Base-by-base conservation (phyloP, 1,284 basidiomycete species). In the Xerocomus subilludens region DNA sequence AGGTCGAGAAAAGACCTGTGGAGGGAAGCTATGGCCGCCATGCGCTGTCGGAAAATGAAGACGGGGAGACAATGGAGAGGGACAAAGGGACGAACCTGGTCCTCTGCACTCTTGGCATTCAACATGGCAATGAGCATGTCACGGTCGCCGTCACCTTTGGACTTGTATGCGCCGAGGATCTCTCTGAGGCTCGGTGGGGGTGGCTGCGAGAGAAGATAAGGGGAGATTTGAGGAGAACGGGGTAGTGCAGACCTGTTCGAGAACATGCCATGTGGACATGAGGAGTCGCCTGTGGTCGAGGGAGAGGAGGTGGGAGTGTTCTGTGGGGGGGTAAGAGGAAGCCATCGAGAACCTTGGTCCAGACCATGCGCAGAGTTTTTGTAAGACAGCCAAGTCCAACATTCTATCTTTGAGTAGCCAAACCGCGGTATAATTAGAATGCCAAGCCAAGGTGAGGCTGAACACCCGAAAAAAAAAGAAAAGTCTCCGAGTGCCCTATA, bases 101-200 rank as follows among this genome's bases (percentile, higher is more conserved):
- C 96, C 83, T 97, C 96, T 35, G 95, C 92, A 74, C 91, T 90
- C 86, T 97, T 97, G 82, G 96, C 95, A 76, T 93, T 94, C 68
- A 97, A 87, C 89, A 97, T 94, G 78, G 94, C 91, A 64, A 97
- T 88, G 36, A 97, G 88, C 90, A 96, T 93, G 71, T 96, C 95
- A 55, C 95, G 89, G 88, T 97, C 96, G 64, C 95, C 96, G 77
- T 96, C 94, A 72, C 96, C 96, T 79, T 92, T 93, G 56, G 90
- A 85, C 76, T 90, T 90, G 86, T 96, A 97, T 25, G 96, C 95
- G 60, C 90, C 89, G 42, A 97, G 91, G 56, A 97, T 96, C 79
- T 96, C 94, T 66, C 93, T 90, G 65, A 97, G 87, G 75, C 87
- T 92, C 0, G 96, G 95, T 4, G 96, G 94, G 30, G 94, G 89